phyloP scores from a whole-genome alignment of 345 rosid species.

The Gossypium rotundifolium region DNA sequence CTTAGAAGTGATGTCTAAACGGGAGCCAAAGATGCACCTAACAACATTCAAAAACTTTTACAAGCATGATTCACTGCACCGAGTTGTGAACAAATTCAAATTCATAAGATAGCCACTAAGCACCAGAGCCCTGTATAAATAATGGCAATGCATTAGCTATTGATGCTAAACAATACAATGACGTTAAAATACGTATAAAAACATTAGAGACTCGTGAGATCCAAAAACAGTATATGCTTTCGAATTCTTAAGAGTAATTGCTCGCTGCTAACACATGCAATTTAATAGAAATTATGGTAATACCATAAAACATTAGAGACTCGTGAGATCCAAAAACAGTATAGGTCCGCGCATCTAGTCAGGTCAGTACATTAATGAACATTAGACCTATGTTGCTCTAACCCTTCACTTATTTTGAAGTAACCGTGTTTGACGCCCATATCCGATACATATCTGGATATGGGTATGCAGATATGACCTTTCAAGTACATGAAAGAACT shows the following conservation, averaged over 20 bases:
- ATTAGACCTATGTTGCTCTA: background rate
- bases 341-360: background rate
- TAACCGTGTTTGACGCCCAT: background rate
- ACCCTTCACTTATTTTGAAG: background rate
- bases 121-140: slow-evolving; percentile 55
- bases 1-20: too few species aligned
- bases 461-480: background rate
- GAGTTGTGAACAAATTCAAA: too few species aligned
- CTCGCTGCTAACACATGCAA: background rate
- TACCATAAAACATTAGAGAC: background rate
- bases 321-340: background rate
- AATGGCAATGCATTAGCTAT: background rate
- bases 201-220: too few species aligned
- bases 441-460: background rate
- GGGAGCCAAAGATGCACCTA: too few species aligned
- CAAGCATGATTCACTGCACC: too few species aligned
- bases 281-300: background rate
- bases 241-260: background rate
- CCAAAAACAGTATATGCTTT: background rate
- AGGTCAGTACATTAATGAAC: background rate
- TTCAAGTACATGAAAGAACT: background rate
- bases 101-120: too few species aligned
- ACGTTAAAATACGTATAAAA: background rate
- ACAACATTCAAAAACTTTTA: too few species aligned
- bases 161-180: background rate